Evolutionary conservation across 2,329 filamentous ascomycete genomes (phyloP), one percentile per base, ranked within the genome.

Genomic region (Achaetomium macrosporum): DNA sequence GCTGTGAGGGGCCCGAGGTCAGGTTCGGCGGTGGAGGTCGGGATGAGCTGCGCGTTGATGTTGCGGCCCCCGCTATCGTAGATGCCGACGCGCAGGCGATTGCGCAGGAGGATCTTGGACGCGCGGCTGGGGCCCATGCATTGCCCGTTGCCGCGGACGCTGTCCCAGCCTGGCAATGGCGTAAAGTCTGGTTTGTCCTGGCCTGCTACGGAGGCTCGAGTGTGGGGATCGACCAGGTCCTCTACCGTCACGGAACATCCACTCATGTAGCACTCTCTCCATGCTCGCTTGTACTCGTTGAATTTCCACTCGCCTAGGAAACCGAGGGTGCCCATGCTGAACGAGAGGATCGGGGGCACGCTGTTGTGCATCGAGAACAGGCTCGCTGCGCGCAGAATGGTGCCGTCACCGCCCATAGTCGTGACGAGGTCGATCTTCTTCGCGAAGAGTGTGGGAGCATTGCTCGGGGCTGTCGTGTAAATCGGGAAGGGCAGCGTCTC

Each of bases 291-390:
- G 72, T 95, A 89, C 63, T 97, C 91, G 7, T 78, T 77, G 66
- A 97, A 97, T 63, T 93, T 95, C 91, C 92, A 99, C 70, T 97
- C 92, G 15, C 92, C 91, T 8, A 99, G 73, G 61, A 99, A 99
- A 0, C 93, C 93, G 1, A 99, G 74, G 0, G 92, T 95, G 6
- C 93, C 93, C 89, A 99, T 96, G 66, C 90, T 95, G 66, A 99
- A 99, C 1, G 89, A 90, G 8, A 99, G 75, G 33, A 99, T 87
- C 0, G 93, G 93, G 0, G 93, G 93, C 0, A 99, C 92, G 41
- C 83, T 83, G 2, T 80, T 76, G 42, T 88, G 84, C 36, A 88
- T 85, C 54, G 90, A 90, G 71, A 95, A 97, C 5, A 96, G 78
- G 50, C 87, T 91, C 2, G 89, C 87, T 0, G 90, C 90, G 55